phyloP scores from a whole-genome alignment of 257 asterid species.

The Fraxinus excelsior region DNA sequence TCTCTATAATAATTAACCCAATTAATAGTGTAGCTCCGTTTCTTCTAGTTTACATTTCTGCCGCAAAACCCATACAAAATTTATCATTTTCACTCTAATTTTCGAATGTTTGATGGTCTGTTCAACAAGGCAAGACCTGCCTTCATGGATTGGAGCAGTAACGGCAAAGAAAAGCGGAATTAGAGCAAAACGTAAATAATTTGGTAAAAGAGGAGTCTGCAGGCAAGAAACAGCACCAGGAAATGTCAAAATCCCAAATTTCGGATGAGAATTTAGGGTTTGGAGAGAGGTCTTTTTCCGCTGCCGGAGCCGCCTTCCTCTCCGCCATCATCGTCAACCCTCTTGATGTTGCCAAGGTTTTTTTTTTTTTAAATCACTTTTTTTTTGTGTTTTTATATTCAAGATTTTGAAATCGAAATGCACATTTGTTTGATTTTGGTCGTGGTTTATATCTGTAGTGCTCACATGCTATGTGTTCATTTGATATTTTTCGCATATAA shows the following conservation, averaged over 20 bases:
- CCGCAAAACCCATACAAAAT: constrained; percentile 2
- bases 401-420: not conserved
- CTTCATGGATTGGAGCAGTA: constrained; percentile 58
- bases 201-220: constrained; percentile 25
- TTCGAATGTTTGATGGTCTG: constrained; percentile 38
- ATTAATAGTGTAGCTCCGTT: not conserved
- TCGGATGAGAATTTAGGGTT: constrained; percentile 55
- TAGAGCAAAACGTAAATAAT: constrained; percentile 28
- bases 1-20: not conserved
- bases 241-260: constrained; percentile 25
- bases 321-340: constrained; percentile 84
- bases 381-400: not conserved
- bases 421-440: not conserved
- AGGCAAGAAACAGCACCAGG: not conserved
- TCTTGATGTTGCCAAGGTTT: constrained; percentile 81
- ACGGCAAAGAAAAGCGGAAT: constrained; percentile 44
- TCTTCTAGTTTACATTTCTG: not conserved
- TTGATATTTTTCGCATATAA: too few relatives aligned
- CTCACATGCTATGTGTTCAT: not conserved
- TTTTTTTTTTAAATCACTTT: not conserved
- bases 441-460: not conserved
- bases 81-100: not conserved
- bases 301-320: constrained; percentile 79
- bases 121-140: constrained; percentile 52
- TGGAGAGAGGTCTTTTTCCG: constrained; percentile 69